Base-by-base conservation (phyloP, 2,329 filamentous ascomycete species). In the Ceratocystis albifundus region DNA sequence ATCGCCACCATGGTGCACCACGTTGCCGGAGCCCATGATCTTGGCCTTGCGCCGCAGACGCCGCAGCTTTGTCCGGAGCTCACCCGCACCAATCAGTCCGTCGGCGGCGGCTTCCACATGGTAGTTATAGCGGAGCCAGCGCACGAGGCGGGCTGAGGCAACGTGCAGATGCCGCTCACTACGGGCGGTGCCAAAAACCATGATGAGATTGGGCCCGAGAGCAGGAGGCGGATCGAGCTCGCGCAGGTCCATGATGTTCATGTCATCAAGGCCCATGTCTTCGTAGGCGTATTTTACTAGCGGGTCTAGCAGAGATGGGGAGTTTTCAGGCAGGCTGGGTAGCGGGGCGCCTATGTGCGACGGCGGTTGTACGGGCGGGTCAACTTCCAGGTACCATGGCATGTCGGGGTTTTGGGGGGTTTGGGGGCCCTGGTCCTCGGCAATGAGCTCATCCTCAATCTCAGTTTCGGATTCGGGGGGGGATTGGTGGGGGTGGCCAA, bases 131-230 rank as follows among this genome's bases (percentile, higher is more conserved):
- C 91, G 82, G 57, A 96, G 77, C 88, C 90, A 96, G 67, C 93
- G 84, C 69, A 92, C 90, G 30, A 96, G 82, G n/a, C 90, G 85
- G 72, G 96, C 91, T 0, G 92, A 90, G 0, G 90, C 90, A 25
- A 96, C 88, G 73, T 96, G 93, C 45, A 99, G 79, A 77, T 99
- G 94, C 64, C 93, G 91, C 75, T 96, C 90, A 71, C 90, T 95
- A 67, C 94, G 87, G 15, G 93, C 90, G 7, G 91, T 96, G 50
- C 88, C 91, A 69, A 99, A 85, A 36, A 99, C 77, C 94, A 97
- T 97, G 65, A 99, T 82, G 32, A 96, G 81, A 71, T 93, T 92
- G 1, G 89, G 84, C 1, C 94, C 94, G 1, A 99, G 81, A 0
- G 92, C 92, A 0, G 93, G 87, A 0, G 92, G 89, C 0, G 92